Percentiles rank a stretch among this genome's conserved stretches.
These are phyloP conservation scores for Citrus hindsii DNA, from an alignment of 345 rosid genomes.

Conservation along the genomic window DNA sequence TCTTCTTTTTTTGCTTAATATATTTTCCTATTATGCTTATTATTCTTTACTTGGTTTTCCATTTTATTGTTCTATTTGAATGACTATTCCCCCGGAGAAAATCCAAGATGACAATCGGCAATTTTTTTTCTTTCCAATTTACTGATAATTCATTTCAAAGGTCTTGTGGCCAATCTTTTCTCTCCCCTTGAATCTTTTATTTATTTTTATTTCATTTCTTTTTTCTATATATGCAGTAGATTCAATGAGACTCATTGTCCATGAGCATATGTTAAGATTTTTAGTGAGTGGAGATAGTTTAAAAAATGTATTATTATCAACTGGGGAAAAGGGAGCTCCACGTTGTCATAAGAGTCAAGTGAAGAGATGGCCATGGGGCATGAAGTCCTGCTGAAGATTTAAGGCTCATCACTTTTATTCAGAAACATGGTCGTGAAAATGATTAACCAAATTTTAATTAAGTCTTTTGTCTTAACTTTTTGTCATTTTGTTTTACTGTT, in stretches of 20 bases:
- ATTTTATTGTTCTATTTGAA: not conserved
- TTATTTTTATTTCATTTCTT: too few relatives aligned
- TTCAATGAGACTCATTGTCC: not conserved
- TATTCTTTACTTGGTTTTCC: not conserved
- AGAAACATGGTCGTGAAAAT: constrained; percentile 81
- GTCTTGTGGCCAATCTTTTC: not conserved
- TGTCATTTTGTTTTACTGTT: too few relatives aligned
- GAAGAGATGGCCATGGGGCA: constrained; percentile 96
- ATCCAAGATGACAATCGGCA: too few relatives aligned
- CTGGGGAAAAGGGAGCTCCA: constrained; percentile 85
- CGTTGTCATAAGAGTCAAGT: constrained; percentile 82
- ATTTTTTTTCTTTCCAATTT: too few relatives aligned
- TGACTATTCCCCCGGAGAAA: not conserved
- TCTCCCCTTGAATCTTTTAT: not conserved
- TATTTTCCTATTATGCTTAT: not conserved
- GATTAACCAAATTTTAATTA: not conserved
- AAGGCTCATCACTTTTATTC: constrained; percentile 71
- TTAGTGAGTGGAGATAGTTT: not conserved
- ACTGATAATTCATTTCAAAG: too few relatives aligned
- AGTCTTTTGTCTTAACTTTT: too few relatives aligned
- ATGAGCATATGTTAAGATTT: not conserved
- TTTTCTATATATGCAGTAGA: not conserved
- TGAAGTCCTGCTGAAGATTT: constrained; percentile 90
- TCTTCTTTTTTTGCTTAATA: not conserved
- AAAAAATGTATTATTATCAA: not conserved